Base-by-base conservation (phyloP, 305 asterid genomes). In the Petunia hybrid region DNA sequence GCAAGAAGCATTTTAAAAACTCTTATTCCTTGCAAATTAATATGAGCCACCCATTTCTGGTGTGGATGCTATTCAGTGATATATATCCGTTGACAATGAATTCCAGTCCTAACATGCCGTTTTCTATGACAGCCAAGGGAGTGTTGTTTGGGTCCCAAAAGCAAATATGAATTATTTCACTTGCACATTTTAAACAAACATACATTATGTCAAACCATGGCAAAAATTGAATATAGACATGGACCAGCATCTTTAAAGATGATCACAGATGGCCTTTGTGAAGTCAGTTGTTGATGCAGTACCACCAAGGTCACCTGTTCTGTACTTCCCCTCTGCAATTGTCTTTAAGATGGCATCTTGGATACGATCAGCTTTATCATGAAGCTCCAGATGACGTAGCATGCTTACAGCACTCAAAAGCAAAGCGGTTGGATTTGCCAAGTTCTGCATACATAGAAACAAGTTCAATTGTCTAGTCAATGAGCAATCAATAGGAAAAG, bases 381-480 rank as follows among this genome's bases (percentile, higher is more conserved):
- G 92, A 82, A 96, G 95, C 3, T 94, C 83, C 84, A 96, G 85
- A 81, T 96, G 99, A 43, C 90, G 95, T 83, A 96, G 82, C 99
- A 96, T 96, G 13, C 91, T 74, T 40, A 96, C 99, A 2, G 95
- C 73, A 80, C 99, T 96, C 87, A 96, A 91, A 85, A 96, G 99
- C 87, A 96, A 86, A 39, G 99, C 99, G 16, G 99, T 96, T 76
- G 99, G 99, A 62, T 96, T 96, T 36, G 99, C 99, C 95, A 96
- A 74, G 89, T 96, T 93, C 99, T 96, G 86, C 89, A 85, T 1
- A 4, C 16, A 75, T 45, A 80, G 39, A 56, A 84, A 40, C 55
- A 40, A 62, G 57, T 22, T 22, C 31, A 22, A 22, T 22, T 10
- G 77, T 40, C 66, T 31, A 62, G 48, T 10, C 35, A 53, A 63